Conservation (phyloP, 1,284 basidiomycete genomes). For the Ganoderma boninense region DNA sequence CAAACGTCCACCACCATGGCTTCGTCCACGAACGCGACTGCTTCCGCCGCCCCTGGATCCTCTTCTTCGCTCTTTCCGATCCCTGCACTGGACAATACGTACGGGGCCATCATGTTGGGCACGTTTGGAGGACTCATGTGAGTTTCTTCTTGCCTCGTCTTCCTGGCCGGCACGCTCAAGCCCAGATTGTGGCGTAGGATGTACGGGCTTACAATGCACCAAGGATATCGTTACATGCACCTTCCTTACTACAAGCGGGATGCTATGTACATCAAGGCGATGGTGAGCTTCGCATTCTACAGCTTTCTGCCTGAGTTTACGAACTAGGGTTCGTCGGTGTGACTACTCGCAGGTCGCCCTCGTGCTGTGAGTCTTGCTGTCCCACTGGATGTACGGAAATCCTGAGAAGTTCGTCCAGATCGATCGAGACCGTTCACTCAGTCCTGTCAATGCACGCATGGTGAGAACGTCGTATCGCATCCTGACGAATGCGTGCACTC, state of each 20-base stretch:
- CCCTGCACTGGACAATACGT: slow-evolving; percentile 3
- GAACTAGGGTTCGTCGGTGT: not conserved
- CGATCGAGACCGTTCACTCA: not conserved
- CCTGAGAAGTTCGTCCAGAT: not conserved
- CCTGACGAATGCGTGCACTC: not conserved
- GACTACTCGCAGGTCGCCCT: not conserved
- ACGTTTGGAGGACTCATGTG: slow-evolving; percentile 4
- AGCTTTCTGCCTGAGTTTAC: not conserved
- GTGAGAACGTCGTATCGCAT: not conserved
- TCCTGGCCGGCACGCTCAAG: not conserved
- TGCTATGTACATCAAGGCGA: not conserved
- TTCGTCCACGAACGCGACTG: not conserved
- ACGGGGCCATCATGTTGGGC: slow-evolving; percentile 3
- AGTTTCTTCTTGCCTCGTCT: not conserved
- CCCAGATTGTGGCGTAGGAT: not conserved
- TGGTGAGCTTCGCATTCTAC: not conserved
- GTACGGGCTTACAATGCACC: slow-evolving; percentile 1
- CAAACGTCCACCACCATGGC: not conserved
- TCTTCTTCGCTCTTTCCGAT: not conserved
- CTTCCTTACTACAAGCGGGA: not conserved
- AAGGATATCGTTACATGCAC: not conserved
- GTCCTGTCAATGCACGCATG: not conserved
- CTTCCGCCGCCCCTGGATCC: not conserved
- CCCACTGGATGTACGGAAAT: not conserved
- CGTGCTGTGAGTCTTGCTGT: not conserved